Percentiles rank a stretch among this genome's conserved stretches.
Evolutionary conservation across 192 early-diverging fungal species (phyloP).

Genomic region (Gonapodya sp.): DNA sequence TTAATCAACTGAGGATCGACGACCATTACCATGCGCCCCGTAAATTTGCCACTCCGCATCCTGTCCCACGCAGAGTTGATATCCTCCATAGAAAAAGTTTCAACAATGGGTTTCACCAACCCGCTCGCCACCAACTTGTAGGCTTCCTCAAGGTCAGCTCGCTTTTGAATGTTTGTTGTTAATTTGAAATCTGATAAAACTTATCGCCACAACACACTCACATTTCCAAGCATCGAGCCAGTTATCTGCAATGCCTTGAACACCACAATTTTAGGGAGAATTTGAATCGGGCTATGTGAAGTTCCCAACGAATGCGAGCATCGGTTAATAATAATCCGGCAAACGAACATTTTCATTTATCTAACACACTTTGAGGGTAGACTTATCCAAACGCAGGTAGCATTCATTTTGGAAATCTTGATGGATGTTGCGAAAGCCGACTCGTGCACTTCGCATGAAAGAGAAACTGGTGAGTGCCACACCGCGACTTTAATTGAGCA

Average conservation of each 20-base stretch:
- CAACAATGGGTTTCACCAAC: not conserved
- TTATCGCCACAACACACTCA: not conserved
- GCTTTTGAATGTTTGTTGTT: no score
- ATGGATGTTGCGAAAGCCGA: not conserved
- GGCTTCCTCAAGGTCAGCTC: not conserved
- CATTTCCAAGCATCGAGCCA: not conserved
- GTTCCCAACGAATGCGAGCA: no score
- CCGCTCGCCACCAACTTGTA: slow-evolving; percentile 4
- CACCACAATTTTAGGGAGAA: not conserved
- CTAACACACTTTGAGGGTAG: slow-evolving; percentile 8
- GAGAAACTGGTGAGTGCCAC: no score
- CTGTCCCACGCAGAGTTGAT: slow-evolving; percentile 6
- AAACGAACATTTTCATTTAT: not conserved
- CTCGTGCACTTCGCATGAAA: slow-evolving; percentile 2
- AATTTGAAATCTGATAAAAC: not conserved
- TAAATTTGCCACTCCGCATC: not conserved
- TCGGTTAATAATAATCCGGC: not conserved
- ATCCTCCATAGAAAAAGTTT: not conserved
- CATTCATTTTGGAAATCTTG: not conserved
- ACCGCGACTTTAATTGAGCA: not conserved
- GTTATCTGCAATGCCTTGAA: slow-evolving; percentile 1
- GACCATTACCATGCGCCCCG: not conserved
- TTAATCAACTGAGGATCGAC: not conserved
- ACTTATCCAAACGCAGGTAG: not conserved
- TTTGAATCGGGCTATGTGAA: not conserved